phyloP scores from a whole-genome alignment of 78 protist species.

The Polysphondylium violaceum region DNA sequence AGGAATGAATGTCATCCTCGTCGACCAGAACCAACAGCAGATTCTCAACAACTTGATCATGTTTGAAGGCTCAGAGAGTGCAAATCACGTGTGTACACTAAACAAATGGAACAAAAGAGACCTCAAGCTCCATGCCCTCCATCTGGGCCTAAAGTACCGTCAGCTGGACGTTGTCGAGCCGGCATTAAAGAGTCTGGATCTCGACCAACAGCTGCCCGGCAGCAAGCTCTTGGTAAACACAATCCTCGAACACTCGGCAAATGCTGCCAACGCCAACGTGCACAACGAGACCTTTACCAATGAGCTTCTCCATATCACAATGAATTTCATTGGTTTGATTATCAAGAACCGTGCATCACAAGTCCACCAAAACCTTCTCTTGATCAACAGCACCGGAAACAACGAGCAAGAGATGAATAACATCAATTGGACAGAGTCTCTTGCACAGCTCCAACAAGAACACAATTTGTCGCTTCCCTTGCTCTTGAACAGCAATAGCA shows the following conservation, averaged over 20 bases:
- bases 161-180: conserved; percentile 82
- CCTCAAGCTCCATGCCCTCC: conserved; percentile 77
- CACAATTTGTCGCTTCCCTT: not conserved
- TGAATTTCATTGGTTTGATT: conserved; percentile 68
- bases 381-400: not conserved
- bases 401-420: not conserved
- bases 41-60: conserved; percentile 54
- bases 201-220: conserved; percentile 67
- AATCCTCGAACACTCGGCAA: conserved; percentile 56
- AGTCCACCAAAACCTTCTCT: conserved; percentile 9
- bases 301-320: conserved; percentile 67
- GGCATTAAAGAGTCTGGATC: conserved; percentile 47
- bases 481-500: not conserved
- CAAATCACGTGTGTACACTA: conserved; percentile 65
- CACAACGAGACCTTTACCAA: conserved; percentile 70
- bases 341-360: conserved; percentile 64
- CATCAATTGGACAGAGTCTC: conserved; percentile 65
- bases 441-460: conserved; percentile 22
- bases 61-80: conserved; percentile 72
- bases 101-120: conserved; percentile 81
- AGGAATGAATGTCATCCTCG: conserved; percentile 26
- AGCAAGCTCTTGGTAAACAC: conserved; percentile 32
- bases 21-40: conserved; percentile 68
- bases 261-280: conserved; percentile 59
- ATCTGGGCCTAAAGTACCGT: conserved; percentile 71